Base-by-base conservation (phyloP, 306 rosid species). In the Pyrus communis region DNA sequence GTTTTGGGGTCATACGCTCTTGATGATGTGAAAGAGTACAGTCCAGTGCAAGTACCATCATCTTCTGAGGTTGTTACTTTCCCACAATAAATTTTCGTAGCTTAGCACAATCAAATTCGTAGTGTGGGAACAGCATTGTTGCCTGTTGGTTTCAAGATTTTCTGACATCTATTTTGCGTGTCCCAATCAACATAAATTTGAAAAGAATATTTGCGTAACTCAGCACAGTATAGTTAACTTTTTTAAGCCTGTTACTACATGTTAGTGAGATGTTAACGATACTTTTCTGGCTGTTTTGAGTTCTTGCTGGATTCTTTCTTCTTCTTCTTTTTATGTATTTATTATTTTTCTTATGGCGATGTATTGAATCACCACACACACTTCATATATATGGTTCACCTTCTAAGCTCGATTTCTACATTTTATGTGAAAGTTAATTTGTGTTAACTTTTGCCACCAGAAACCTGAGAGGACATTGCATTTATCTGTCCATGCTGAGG, bases 401-500 rank as follows among this genome's bases (percentile, higher is more conserved):
- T 67, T 67, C 13, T 64, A 19, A 35, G 57, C 60, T 52, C 76
- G 54, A 70, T 70, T 70, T 69, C 9, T 73, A 46, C 17, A 5
- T 60, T 57, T 63, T 38, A 67, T 61, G 64, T 68, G 21, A 28
- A 73, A 75, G 61, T 30, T 85, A 55, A 62, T 73, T 84, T 80
- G 69, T 77, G 27, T 38, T 82, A 35, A 67, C 59, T 77, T 75
- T 69, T 86, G 78, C 70, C 80, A 85, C 30, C 91, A 94, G 98
- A 94, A 90, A 80, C 91, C 90, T 27, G 92, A 84, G 90, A 89
- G 98, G 84, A 92, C 85, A 64, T 90, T 94, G 83, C 85, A 77
- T 70, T 75, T 94, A 69, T 86, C 96, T 22, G 90, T 94, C 75
- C 89, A 87, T 85, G 97, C 97, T 22, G 98, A 94, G 78, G 98